phyloP scores from a whole-genome alignment of 306 rosid genomes.

The Cicer bijugum region DNA sequence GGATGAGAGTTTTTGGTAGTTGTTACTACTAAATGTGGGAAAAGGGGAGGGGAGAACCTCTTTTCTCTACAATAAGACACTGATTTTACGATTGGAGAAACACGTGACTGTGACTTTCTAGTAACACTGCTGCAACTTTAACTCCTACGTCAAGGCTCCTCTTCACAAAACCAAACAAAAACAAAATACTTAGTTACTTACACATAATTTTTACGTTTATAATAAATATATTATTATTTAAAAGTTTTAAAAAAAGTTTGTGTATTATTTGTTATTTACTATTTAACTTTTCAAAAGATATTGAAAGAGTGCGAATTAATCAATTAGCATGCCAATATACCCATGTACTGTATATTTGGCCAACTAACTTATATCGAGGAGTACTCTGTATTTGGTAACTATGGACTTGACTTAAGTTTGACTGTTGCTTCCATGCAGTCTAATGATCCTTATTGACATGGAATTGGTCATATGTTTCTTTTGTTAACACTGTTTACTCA shows the following conservation, averaged over 20 bases:
- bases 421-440: conserved; percentile 4
- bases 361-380: background rate
- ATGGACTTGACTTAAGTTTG: background rate
- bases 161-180: background rate
- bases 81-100: background rate
- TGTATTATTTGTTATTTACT: background rate
- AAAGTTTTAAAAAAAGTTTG: background rate
- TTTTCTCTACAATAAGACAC: background rate
- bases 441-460: conserved; percentile 1
- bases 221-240: background rate
- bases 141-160: background rate
- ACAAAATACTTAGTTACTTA: conserved; percentile 18
- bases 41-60: background rate
- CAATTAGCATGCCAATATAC: background rate
- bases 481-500: conserved; percentile 15
- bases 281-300: background rate
- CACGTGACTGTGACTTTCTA: background rate
- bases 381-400: conserved; percentile 4
- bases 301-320: background rate
- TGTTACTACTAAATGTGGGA: background rate
- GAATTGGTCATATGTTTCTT: conserved; percentile 5
- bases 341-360: background rate
- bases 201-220: background rate
- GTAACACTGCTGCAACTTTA: conserved; percentile 6
- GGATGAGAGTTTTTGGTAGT: background rate